Evolutionary conservation across 2,329 filamentous ascomycete genomes (phyloP).

Genomic region (Fusarium sp.): DNA sequence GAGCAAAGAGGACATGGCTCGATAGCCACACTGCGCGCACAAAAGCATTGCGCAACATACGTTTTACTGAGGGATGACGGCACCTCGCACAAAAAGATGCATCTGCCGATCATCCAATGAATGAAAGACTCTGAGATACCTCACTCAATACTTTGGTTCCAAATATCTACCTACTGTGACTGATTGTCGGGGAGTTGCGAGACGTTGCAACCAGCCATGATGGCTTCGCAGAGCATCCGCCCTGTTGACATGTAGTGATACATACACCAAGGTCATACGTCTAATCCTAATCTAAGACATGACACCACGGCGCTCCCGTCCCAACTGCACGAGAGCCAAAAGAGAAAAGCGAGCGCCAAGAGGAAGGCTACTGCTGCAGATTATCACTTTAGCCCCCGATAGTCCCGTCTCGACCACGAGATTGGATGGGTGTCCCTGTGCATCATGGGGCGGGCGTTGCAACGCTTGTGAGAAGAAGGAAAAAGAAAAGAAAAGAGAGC

Average conservation of each 20-base stretch:
- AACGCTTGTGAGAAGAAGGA: conserved; percentile 18
- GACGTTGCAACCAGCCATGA: background rate
- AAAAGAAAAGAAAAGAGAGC: conserved; percentile 5
- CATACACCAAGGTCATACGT: conserved; percentile 2
- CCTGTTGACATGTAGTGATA: conserved; percentile 6
- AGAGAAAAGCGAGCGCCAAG: conserved; percentile 10
- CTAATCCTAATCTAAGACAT: background rate
- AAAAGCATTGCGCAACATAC: conserved; percentile 32
- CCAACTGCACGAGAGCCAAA: conserved; percentile 17
- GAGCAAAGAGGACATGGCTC: conserved; percentile 36
- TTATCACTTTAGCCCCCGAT: conserved; percentile 22
- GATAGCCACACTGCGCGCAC: conserved; percentile 31
- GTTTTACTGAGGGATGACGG: conserved; percentile 38
- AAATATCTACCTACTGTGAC: background rate
- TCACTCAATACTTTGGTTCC: conserved; percentile 12
- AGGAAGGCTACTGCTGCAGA: conserved; percentile 14
- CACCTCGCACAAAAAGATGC: conserved; percentile 33
- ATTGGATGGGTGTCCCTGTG: conserved; percentile 22
- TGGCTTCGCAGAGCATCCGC: background rate
- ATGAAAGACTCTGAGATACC: conserved; percentile 34
- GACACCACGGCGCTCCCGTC: conserved; percentile 18
- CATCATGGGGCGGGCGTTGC: conserved; percentile 27
- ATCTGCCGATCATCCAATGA: conserved; percentile 39
- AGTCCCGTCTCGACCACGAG: conserved; percentile 15
- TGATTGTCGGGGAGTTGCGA: background rate